Conservation (phyloP, 139 green algal species). For the Chlamydomonas sp. region DNA sequence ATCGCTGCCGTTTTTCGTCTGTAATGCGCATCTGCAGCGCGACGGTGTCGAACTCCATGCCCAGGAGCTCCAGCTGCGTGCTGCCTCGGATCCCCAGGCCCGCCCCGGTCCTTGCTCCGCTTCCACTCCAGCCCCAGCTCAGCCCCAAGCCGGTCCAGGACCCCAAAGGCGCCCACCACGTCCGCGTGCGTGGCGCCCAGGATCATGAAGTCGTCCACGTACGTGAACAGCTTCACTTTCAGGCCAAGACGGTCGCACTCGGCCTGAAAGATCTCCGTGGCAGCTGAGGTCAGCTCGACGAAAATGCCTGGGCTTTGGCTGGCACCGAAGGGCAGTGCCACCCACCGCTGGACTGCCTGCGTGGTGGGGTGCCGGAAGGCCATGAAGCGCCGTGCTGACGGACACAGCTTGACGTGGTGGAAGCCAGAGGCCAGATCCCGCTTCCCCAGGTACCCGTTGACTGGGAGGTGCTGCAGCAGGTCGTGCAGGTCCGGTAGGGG, state of each 20-base stretch:
- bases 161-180: neutral
- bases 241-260: neutral
- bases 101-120: neutral
- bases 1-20: neutral
- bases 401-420: neutral
- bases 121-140: neutral
- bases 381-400: neutral
- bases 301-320: slow-evolving; percentile 1
- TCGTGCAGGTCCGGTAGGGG: neutral
- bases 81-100: too few relatives aligned
- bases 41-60: neutral
- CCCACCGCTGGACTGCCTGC: neutral
- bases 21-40: neutral
- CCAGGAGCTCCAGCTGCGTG: neutral
- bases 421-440: neutral
- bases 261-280: slow-evolving; percentile 1
- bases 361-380: slow-evolving; percentile 2
- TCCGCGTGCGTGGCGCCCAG: neutral
- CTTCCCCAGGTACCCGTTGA: neutral
- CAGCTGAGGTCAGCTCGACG: neutral
- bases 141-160: neutral
- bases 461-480: neutral
- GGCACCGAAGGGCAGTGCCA: slow-evolving; percentile 6
- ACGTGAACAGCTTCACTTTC: neutral
- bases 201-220: neutral